These are phyloP conservation scores for Isoetes taiwanensis DNA, from an alignment of 75 land plant species.

Conservation along the genomic window DNA sequence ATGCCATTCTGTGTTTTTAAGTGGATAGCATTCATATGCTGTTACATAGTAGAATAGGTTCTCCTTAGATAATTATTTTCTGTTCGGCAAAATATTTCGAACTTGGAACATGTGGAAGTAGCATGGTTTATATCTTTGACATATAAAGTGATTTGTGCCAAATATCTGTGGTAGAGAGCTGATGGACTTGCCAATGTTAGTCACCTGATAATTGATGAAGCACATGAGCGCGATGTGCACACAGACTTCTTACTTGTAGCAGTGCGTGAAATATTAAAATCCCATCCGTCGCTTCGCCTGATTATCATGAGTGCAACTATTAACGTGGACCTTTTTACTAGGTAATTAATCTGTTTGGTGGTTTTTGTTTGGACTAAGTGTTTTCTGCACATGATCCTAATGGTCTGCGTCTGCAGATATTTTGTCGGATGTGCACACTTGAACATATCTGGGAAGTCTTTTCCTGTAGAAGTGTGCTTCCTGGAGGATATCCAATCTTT, in stretches of 20 bases:
- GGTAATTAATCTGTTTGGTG: conserved; percentile 5
- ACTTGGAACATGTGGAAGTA: background rate
- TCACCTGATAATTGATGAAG: conserved; percentile 35
- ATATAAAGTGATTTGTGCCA: background rate
- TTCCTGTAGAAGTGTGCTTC: conserved; percentile 16
- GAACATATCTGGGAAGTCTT: conserved; percentile 15
- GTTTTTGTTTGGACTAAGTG: no score
- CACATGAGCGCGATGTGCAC: conserved; percentile 27
- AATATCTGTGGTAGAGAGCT: conserved; percentile 11
- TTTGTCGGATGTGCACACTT: conserved; percentile 13
- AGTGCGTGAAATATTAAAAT: conserved; percentile 23
- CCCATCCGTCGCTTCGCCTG: conserved; percentile 13
- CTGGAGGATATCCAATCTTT: conserved; percentile 11
- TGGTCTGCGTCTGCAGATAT: no score
- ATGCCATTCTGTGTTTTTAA: no score
- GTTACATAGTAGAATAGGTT: no score
- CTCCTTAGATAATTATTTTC: no score
- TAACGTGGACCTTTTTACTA: conserved; percentile 17
- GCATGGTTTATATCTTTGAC: background rate
- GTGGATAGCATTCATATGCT: no score
- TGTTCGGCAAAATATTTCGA: no score
- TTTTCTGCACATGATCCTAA: no score
- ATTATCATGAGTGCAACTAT: conserved; percentile 29
- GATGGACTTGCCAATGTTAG: conserved; percentile 23
- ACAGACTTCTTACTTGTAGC: conserved; percentile 28